Evolutionary conservation across 495 filamentous ascomycete genomes (phyloP), one percentile per base, ranked within the genome.

Genomic region (Pyrenopolyporus hunteri): DNA sequence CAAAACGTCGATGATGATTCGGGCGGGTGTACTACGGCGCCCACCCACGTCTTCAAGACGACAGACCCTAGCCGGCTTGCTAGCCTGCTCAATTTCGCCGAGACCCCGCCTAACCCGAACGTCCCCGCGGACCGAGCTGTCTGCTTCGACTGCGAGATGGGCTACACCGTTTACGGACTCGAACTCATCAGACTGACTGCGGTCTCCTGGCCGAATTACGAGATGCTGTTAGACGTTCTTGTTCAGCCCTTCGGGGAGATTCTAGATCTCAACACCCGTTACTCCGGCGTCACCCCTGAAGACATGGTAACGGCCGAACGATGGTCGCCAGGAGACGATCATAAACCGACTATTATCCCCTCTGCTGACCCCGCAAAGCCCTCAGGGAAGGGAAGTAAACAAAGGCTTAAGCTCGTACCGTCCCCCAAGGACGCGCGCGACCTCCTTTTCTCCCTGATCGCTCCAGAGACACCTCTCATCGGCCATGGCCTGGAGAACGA

Each of bases 401-500:
- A 39, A 14, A 63, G 69, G 9, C 76, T 96, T n/a, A 79, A 78
- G 33, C 86, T 93, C 28, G 88, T 92, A 8, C 64, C 83, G 1
- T 91, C 87, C 0, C 91, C 92, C 5, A 69, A 80, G 10, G 81
- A 74, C 25, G 95, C 93, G 3, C 87, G 94, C 8, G 71, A 79
- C 1, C 77, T 96, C 0, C 80, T 98, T 7, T 88, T 92, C 73
- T 74, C 78, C 0, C 75, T 88, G 45, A 78, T 98, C 29, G 77
- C 84, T 11, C 88, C 90, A 0, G 72, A 80, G 0, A 97, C 92
- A 0, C 91, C 91, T 0, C 73, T 98, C 4, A 89, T 98, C 35
- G 94, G 94, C 16, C 94, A 98, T 73, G 93, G 90, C 4, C 85
- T 98, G 7, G 94, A 98, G 67, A 98, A 98, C 69, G 94, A 98